These are phyloP conservation scores for Rhynchosporium secalis DNA, from an alignment of 2,329 filamentous ascomycete genomes.

Conservation along the genomic window DNA sequence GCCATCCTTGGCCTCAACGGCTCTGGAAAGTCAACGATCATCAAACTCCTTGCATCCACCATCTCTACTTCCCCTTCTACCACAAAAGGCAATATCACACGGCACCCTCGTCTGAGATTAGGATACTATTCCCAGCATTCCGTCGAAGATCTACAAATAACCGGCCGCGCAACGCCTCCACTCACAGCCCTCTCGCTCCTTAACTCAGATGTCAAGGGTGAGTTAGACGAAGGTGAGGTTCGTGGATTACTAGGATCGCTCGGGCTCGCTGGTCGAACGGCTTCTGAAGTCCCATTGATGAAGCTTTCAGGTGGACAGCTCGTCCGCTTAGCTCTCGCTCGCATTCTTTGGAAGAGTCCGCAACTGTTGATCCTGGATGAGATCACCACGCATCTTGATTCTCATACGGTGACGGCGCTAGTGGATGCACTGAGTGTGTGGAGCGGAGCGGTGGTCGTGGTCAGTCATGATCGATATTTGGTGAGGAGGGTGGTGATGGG, in stretches of 20 bases:
- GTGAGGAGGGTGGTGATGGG: conserved; percentile 73
- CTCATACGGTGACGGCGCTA: conserved; percentile 74
- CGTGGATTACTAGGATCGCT: conserved; percentile 67
- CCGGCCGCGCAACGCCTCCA: conserved; percentile 48
- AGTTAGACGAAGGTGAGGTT: conserved; percentile 64
- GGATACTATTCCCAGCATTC: conserved; percentile 82
- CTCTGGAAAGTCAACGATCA: conserved; percentile 76
- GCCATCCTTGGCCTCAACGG: conserved; percentile 80
- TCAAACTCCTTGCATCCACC: conserved; percentile 67
- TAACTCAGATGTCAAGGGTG: conserved; percentile 51
- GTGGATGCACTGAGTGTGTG: conserved; percentile 65
- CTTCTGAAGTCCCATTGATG: conserved; percentile 70
- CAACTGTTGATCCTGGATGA: conserved; percentile 95
- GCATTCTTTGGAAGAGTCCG: conserved; percentile 96
- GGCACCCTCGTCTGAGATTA: conserved; percentile 67
- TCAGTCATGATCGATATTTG: conserved; percentile 83
- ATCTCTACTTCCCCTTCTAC: conserved; percentile 57
- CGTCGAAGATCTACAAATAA: conserved; percentile 64
- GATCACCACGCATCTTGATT: conserved; percentile 89
- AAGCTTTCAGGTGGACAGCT: conserved; percentile 79
- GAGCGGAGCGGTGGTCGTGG: conserved; percentile 72
- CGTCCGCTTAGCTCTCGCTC: conserved; percentile 82
- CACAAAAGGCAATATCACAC: conserved; percentile 60
- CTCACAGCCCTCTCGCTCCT: conserved; percentile 68
- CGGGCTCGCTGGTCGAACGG: conserved; percentile 68